Base-by-base conservation (phyloP, 805 yeast species). In the Schizosaccharomyces pombe region DNA sequence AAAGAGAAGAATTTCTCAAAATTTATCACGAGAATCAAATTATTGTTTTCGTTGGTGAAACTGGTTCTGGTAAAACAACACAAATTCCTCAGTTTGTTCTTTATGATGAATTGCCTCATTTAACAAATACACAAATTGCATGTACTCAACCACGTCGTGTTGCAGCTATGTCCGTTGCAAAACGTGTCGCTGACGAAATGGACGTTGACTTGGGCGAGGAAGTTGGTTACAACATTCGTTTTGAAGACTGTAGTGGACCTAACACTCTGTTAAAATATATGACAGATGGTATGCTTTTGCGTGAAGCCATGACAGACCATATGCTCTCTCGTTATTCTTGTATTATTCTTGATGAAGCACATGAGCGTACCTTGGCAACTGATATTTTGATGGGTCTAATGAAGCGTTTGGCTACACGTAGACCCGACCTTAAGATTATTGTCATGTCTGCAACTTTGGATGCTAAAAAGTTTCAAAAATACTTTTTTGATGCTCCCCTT, bases 31-130 rank as follows among this genome's bases (percentile, higher is more conserved):
- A 75, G 22, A 79, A 89, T 39, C 98, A 89, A 68, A 83, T 89
- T 64, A 82, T 91, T 93, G 97, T 89, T 37, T 85, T 91, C 67
- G 97, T 91, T 54, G 98, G 98, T 72, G 98, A 89, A 66, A 89
- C 98, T 4, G 98, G 98, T 71, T 85, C 95, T 31, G 98, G 98
- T 76, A 89, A 89, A 68, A 89, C 97, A 28, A 89, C 98, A 0
- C 98, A 89, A 70, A 87, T 89, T 58, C 97, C 98, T 2, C 98
- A 89, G 68, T 91, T 87, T 68, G 95, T 89, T 24, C 70, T 80
- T 53, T 85, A 77, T 62, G 96, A 91, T 65, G 97, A 87, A 61
- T 75, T 89, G 75, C 95, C 96, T 16, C 95, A 85, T 62, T 70
- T 85, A 60, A 53, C 22, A 3, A 53, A 22, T 28, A 19, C 47